Base-by-base conservation (phyloP, 257 asterid genomes). In the Mitragyna speciosa region DNA sequence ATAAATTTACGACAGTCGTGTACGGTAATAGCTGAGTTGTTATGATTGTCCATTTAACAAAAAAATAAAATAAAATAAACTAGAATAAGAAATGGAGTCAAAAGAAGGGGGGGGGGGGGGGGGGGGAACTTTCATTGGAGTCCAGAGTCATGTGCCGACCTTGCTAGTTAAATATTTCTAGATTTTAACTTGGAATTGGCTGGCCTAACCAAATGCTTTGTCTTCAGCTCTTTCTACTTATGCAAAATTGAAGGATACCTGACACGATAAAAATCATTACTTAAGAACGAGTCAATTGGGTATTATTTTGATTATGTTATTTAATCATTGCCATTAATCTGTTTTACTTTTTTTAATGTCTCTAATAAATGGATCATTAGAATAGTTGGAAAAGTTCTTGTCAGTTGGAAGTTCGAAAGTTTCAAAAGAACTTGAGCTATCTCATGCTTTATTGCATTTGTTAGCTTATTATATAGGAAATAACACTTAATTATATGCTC, bases 181-280 rank as follows among this genome's bases (percentile, higher is more conserved):
- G 59, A 31, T 30, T 2, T 54, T 31, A 33, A 3, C 45, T 74
- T 56, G 7, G 70, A 59, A 59, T 75, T 75, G 41, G 41, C 79
- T 75, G 79, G 39, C n/a, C 48, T 47, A 52, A 65, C 43, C 14
- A n/a, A 72, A 68, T 59, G 19, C 22, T 36, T 54, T 80, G 78
- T 70, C 78, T 48, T n/a, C 12, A 70, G 48, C 28, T 64, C 15
- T n/a, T 56, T 76, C 75, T 59, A 36, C 33, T 81, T 64, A 33
- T 28, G 69, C 73, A 58, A 70, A 58, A 28, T 70, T n/a, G 26
- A 54, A 63, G 58, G 41, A 64, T 64, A 28, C 26, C n/a, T n/a
- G n/a, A 63, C 19, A n/a, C 28, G 2, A 64, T 64, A 12, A 28
- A 16, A 75, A 51, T 43, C 47, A 33, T 51, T 77, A 45, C 4